These are phyloP conservation scores for Thermothelomyces thermophilus DNA, from an alignment of 2,329 filamentous ascomycete genomes.

Conservation along the genomic window DNA sequence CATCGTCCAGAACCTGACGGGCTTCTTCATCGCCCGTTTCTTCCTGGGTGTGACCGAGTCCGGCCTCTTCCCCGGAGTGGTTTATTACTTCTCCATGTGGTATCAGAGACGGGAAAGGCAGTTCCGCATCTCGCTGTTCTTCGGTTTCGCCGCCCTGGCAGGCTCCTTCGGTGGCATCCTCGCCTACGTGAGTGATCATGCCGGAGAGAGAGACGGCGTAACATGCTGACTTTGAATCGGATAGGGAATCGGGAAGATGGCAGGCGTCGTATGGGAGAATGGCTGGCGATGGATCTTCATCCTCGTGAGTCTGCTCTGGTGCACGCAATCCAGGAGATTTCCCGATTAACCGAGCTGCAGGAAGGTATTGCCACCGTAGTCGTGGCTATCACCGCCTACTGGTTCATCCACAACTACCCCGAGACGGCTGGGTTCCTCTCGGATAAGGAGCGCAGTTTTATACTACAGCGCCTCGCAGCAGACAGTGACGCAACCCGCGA, in stretches of 20 bases:
- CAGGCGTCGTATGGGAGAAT: constrained; percentile 43
- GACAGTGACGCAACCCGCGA: constrained; percentile 64
- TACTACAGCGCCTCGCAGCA: constrained; percentile 56
- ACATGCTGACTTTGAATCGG: neutral
- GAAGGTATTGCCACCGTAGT: constrained; percentile 52
- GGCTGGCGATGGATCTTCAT: constrained; percentile 58
- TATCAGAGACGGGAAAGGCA: constrained; percentile 49
- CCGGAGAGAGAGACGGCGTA: too few species aligned
- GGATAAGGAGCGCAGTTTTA: constrained; percentile 47
- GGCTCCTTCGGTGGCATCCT: constrained; percentile 52
- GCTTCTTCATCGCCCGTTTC: constrained; percentile 48
- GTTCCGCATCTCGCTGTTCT: constrained; percentile 51
- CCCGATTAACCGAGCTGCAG: constrained; percentile 19
- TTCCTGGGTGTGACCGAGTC: constrained; percentile 51
- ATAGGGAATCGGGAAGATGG: constrained; percentile 49
- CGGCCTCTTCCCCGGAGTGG: constrained; percentile 45
- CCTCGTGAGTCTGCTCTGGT: constrained; percentile 34
- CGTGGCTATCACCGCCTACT: constrained; percentile 44
- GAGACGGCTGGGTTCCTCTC: constrained; percentile 52
- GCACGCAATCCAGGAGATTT: too few species aligned
- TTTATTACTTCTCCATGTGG: constrained; percentile 48
- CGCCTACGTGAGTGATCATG: constrained; percentile 39
- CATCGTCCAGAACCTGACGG: constrained; percentile 42
- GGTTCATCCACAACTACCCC: constrained; percentile 62
- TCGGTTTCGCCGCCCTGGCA: constrained; percentile 47